Percentiles rank a stretch among this genome's conserved stretches.
These are phyloP conservation scores for Theileria sp. DNA, from an alignment of 169 alveolate genomes.

Conservation along the genomic window DNA sequence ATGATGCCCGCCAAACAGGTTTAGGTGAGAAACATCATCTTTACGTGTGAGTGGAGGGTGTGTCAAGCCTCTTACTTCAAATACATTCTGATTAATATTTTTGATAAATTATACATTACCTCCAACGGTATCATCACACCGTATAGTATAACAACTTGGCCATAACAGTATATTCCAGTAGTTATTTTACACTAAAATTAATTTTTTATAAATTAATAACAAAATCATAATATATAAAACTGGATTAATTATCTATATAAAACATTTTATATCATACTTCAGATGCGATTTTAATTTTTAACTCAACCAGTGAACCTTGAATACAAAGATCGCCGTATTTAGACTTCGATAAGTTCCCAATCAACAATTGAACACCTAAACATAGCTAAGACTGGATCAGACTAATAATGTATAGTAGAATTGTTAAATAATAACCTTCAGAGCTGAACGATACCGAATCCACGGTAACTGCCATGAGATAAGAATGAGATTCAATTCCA, in stretches of 20 bases:
- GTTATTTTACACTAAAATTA: slow-evolving; percentile 37
- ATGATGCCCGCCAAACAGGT: slow-evolving; percentile 47
- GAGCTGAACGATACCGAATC: slow-evolving; percentile 66
- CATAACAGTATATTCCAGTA: slow-evolving; percentile 70
- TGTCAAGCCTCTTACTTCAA: slow-evolving; percentile 60
- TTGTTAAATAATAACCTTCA: neutral
- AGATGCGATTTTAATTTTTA: slow-evolving; percentile 45
- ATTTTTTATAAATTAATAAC: neutral
- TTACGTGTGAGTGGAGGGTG: slow-evolving; percentile 66
- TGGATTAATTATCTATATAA: neutral
- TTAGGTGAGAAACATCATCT: slow-evolving; percentile 28
- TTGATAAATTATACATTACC: neutral
- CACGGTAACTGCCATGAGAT: slow-evolving; percentile 49
- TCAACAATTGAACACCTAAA: slow-evolving; percentile 62
- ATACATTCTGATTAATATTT: slow-evolving; percentile 45
- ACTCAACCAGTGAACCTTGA: slow-evolving; percentile 67
- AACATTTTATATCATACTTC: slow-evolving; percentile 6
- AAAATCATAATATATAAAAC: too few species aligned
- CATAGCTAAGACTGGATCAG: neutral
- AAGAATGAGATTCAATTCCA: slow-evolving; percentile 20
- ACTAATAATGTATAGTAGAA: neutral
- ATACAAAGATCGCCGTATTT: slow-evolving; percentile 71
- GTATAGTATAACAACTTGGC: slow-evolving; percentile 65
- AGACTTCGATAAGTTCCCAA: slow-evolving; percentile 67
- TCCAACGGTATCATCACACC: slow-evolving; percentile 55